Evolutionary conservation across 768 basidiomycete species (phyloP).

Genomic region (Trametes punicea): DNA sequence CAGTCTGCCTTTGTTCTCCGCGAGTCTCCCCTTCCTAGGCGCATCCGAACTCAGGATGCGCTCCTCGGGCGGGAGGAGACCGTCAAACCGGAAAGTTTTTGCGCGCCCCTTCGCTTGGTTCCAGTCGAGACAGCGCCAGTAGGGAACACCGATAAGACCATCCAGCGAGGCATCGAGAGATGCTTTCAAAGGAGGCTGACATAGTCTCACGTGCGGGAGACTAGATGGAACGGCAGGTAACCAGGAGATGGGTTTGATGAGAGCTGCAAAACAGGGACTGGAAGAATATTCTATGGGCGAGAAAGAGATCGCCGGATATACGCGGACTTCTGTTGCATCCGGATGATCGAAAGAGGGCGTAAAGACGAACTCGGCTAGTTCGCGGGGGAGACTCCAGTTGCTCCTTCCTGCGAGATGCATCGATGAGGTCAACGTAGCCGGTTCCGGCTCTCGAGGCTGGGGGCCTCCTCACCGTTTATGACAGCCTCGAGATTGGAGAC

Average conservation of each 20-base stretch:
- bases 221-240: constrained; percentile 12
- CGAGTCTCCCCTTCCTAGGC: background rate
- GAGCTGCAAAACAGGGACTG: constrained; percentile 12
- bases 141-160: constrained; percentile 4
- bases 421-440: background rate
- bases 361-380: constrained; percentile 18
- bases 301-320: constrained; percentile 14
- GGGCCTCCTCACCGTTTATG: constrained; percentile 2
- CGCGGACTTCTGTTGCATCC: constrained; percentile 13
- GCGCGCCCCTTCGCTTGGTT: background rate
- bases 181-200: constrained; percentile 13
- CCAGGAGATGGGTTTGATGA: constrained; percentile 15
- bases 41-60: background rate
- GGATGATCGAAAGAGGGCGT: constrained; percentile 12
- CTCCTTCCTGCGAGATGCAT: constrained; percentile 1
- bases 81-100: constrained; percentile 8
- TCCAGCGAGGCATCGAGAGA: background rate
- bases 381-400: constrained; percentile 18
- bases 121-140: constrained; percentile 10
- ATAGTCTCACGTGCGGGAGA: constrained; percentile 13
- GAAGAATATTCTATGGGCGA: constrained; percentile 7
- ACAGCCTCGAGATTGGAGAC: constrained; percentile 12
- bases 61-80: background rate
- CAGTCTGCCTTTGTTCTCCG: background rate
- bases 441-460: background rate